These are phyloP conservation scores for Benincasa hispida DNA, from an alignment of 306 rosid genomes.

Conservation along the genomic window DNA sequence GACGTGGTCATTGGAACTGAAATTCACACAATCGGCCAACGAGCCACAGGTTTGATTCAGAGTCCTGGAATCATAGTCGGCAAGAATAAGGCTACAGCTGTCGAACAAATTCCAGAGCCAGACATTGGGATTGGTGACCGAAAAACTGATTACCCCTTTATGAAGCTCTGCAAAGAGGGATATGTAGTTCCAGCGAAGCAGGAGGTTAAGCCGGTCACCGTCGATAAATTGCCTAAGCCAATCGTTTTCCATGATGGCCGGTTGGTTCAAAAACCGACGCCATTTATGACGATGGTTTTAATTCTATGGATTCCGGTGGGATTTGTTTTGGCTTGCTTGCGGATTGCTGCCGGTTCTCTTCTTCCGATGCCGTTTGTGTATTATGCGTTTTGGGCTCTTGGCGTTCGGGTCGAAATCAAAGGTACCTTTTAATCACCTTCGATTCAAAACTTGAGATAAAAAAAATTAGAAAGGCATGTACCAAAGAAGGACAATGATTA, in stretches of 20 bases:
- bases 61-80: slow-evolving; percentile 57
- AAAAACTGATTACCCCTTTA: slow-evolving; percentile 56
- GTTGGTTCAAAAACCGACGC: slow-evolving; percentile 57
- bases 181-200: slow-evolving; percentile 43
- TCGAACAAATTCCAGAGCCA: slow-evolving; percentile 30
- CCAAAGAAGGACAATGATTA: no score
- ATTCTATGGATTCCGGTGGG: slow-evolving; percentile 70
- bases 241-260: slow-evolving; percentile 84
- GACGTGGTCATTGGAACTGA: slow-evolving; percentile 68
- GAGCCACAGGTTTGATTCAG: slow-evolving; percentile 59
- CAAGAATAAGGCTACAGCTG: slow-evolving; percentile 41
- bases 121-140: slow-evolving; percentile 78
- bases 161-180: slow-evolving; percentile 69
- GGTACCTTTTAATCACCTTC: not conserved
- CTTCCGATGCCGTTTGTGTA: slow-evolving; percentile 69
- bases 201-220: slow-evolving; percentile 30
- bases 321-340: slow-evolving; percentile 48
- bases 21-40: slow-evolving; percentile 23
- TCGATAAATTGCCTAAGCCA: slow-evolving; percentile 61
- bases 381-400: slow-evolving; percentile 59
- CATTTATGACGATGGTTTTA: slow-evolving; percentile 37
- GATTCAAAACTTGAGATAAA: no score
- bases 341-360: slow-evolving; percentile 61
- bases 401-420: slow-evolving; percentile 48
- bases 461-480: no score